phyloP scores from a whole-genome alignment of 1,284 basidiomycete genomes.

The Naganishia albida region DNA sequence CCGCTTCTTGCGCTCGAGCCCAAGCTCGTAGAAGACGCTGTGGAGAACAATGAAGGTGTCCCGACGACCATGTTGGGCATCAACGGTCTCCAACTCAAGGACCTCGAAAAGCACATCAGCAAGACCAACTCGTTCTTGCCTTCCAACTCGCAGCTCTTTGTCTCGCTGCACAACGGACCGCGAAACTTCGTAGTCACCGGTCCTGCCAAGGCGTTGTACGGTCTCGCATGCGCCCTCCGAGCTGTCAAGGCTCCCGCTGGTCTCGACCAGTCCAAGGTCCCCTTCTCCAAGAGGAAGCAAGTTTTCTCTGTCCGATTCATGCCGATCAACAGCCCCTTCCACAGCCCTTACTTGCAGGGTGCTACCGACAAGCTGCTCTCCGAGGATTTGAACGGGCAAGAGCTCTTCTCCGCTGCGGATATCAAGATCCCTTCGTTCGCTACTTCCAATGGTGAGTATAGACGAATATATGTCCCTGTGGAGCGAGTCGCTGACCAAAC shows the following conservation, averaged over 20 bases:
- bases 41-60: conserved; percentile 88
- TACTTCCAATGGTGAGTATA: conserved; percentile 56
- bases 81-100: conserved; percentile 74
- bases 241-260: conserved; percentile 85
- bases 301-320: conserved; percentile 92
- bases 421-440: conserved; percentile 84
- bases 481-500: too few species aligned
- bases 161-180: conserved; percentile 90
- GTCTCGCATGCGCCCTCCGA: conserved; percentile 84
- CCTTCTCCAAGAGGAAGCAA: conserved; percentile 91
- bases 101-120: conserved; percentile 77
- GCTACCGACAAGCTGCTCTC: conserved; percentile 73
- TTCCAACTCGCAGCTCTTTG: conserved; percentile 71
- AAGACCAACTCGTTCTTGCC: conserved; percentile 87
- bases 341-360: conserved; percentile 80
- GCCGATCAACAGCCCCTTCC: conserved; percentile 91
- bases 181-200: conserved; percentile 92
- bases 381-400: conserved; percentile 73
- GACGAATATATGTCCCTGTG: too few species aligned
- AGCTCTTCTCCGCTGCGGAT: conserved; percentile 75
- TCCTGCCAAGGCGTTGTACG: conserved; percentile 86
- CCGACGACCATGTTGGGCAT: conserved; percentile 94
- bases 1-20: conserved; percentile 91
- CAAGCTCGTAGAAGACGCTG: conserved; percentile 77
- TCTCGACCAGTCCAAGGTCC: conserved; percentile 88